Evolutionary conservation across 169 alveolate species (phyloP), one percentile per base, ranked within the genome.

Genomic region (Eimeria tenella): DNA sequence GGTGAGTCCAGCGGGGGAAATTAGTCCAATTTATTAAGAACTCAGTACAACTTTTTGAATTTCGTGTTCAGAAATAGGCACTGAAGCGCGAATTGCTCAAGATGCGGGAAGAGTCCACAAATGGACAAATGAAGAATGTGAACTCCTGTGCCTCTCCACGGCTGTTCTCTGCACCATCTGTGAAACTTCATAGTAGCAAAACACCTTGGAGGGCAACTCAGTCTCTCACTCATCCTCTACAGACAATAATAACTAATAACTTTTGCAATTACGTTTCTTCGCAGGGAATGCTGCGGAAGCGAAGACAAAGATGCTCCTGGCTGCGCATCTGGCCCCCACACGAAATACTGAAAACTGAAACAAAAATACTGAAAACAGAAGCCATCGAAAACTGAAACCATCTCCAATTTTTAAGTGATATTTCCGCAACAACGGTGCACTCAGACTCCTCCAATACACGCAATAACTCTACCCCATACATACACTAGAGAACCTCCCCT

Each of bases 281-380:
- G 55, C 90, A 90, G 90, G 90, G 94, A 90, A 31, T 90, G 94
- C 82, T 90, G 94, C 82, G 90, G 90, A 6, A 83, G 58, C 4
- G 94, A 90, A 49, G 70, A 77, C 68, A 90, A 77, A 13, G 63
- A 56, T 42, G 88, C 87, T 9, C 94, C 94, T 0, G 94, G 94
- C 0, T 88, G 94, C 63, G 70, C 58, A 0, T n/a, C 58, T 17
- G 94, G 94, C n/a, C 86, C 86, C 17, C 94, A 73, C 21, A 63
- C 56, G 19, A 88, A 31, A 15, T 88, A 88, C 58, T 77, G 71
- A n/a, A 79, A n/a, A 79, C n/a, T n/a, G n/a, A n/a, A n/a, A n/a
- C n/a, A n/a, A n/a, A n/a, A n/a, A n/a, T n/a, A n/a, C n/a, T n/a
- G n/a, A n/a, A n/a, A n/a, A n/a, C n/a, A n/a, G n/a, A n/a, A n/a